Evolutionary conservation across 768 basidiomycete species (phyloP).

Genomic region (Fomitopsis serialis): DNA sequence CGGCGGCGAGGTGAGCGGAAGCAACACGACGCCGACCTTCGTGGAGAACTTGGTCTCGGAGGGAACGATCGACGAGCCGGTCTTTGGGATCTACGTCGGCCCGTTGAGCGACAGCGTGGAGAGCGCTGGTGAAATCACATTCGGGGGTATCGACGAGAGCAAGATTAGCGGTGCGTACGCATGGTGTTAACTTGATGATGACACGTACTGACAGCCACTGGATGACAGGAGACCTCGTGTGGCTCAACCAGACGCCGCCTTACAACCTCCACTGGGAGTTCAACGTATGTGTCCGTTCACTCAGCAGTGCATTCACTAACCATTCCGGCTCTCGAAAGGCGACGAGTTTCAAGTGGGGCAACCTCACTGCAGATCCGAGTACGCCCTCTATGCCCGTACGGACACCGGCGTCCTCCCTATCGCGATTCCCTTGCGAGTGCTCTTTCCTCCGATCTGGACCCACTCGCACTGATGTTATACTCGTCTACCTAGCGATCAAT

Average conservation of each 20-base stretch:
- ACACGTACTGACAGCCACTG: background rate
- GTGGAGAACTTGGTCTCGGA: slow-evolving; percentile 1
- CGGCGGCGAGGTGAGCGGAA: background rate
- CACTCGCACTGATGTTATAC: background rate
- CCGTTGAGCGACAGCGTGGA: background rate
- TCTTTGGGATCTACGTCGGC: slow-evolving; percentile 3
- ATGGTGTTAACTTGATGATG: background rate
- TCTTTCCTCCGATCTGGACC: background rate
- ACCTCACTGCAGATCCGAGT: background rate
- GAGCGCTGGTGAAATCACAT: slow-evolving; percentile 3
- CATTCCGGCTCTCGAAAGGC: too few species aligned
- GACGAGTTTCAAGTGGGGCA: too few species aligned
- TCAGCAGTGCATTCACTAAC: background rate
- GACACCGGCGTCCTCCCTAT: slow-evolving; percentile 1
- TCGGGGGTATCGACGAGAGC: slow-evolving; percentile 5
- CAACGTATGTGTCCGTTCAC: background rate
- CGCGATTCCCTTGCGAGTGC: background rate
- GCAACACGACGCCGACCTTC: slow-evolving; percentile 3
- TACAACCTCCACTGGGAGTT: background rate
- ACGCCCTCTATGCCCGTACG: background rate
- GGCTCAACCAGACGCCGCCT: background rate
- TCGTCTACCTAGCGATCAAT: background rate
- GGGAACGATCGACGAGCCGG: background rate
- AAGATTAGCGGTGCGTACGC: background rate
- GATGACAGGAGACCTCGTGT: background rate